Evolutionary conservation across 331 rosid species (phyloP).

Genomic region (Stylosanthes scabra): DNA sequence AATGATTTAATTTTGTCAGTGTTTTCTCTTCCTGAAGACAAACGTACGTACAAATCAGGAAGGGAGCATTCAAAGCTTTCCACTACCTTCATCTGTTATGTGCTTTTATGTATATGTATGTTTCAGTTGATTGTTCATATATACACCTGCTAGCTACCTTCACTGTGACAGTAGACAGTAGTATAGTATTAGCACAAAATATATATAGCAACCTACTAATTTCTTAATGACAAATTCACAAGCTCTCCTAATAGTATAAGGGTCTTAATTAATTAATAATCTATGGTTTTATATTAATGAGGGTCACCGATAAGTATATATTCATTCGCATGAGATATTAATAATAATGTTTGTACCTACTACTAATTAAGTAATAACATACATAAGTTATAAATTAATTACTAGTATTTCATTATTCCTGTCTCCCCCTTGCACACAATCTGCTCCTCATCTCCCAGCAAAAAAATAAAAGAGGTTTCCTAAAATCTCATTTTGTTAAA

Average conservation of each 20-base stretch:
- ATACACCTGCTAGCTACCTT: background rate
- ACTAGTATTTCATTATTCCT: background rate
- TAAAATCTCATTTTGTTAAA: background rate
- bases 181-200: background rate
- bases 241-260: background rate
- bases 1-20: background rate
- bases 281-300: slow-evolving; percentile 9
- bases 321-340: background rate
- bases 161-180: background rate
- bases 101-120: background rate
- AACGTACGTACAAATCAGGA: slow-evolving; percentile 8
- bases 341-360: slow-evolving; percentile 28
- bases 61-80: slow-evolving; percentile 12
- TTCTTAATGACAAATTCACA: slow-evolving; percentile 18
- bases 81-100: background rate
- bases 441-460: background rate
- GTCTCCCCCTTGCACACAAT: background rate
- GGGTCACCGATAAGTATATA: background rate
- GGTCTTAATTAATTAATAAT: background rate
- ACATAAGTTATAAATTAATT: slow-evolving; percentile 11
- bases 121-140: slow-evolving; percentile 5
- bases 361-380: background rate
- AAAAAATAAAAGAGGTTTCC: background rate
- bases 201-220: slow-evolving; percentile 15
- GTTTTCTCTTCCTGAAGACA: background rate